These are phyloP conservation scores for Yamadazyma atlantica DNA, from an alignment of 1,139 yeast species.

Conservation along the genomic window DNA sequence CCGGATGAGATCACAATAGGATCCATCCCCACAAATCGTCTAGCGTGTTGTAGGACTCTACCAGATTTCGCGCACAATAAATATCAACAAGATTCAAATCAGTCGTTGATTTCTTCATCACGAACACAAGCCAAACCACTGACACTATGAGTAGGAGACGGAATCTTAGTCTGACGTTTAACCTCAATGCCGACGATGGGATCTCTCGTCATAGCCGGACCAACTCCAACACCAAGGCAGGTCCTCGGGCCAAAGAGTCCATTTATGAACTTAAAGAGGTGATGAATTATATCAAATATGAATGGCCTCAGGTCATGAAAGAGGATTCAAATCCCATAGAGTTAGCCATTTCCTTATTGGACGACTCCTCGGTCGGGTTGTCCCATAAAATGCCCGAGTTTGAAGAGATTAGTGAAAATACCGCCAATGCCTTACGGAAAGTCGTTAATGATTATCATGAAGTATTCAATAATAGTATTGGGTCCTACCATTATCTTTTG, in stretches of 20 bases:
- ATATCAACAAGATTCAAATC: too few relatives aligned
- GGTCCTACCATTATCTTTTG: constrained; percentile 66
- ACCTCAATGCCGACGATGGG: constrained; percentile 14
- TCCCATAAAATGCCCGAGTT: constrained; percentile 71
- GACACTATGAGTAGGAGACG: constrained; percentile 13
- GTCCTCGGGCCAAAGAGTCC: constrained; percentile 24
- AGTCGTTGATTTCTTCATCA: too few relatives aligned
- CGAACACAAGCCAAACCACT: too few relatives aligned
- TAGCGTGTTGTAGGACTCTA: too few relatives aligned
- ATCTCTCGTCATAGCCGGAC: constrained; percentile 1
- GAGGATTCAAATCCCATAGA: constrained; percentile 74
- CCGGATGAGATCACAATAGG: background rate
- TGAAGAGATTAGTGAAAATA: constrained; percentile 48
- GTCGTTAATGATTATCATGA: constrained; percentile 86
- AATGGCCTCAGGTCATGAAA: constrained; percentile 43
- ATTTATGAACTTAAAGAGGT: constrained; percentile 38
- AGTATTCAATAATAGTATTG: constrained; percentile 79
- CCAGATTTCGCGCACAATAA: background rate
- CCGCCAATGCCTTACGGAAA: constrained; percentile 57
- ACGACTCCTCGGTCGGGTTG: constrained; percentile 84
- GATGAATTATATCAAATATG: constrained; percentile 39
- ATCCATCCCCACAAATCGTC: background rate
- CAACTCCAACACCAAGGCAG: constrained; percentile 2
- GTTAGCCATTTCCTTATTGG: constrained; percentile 75
- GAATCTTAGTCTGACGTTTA: constrained; percentile 23